Evolutionary conservation across 176 grass and related monocot species (phyloP).

Genomic region (Melocanna baccifera): DNA sequence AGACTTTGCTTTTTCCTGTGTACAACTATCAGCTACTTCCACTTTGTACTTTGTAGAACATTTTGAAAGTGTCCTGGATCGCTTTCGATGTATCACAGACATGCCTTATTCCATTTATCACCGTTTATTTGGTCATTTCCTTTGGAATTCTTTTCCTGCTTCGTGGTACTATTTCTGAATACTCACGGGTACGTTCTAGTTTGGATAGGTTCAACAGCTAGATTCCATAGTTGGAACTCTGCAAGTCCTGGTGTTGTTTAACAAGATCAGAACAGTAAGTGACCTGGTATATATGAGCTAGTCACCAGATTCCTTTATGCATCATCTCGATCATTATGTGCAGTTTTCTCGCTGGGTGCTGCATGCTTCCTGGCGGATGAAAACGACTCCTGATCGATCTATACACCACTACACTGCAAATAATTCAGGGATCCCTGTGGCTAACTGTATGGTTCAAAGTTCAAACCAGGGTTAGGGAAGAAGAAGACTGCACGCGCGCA

Average conservation of each 20-base stretch:
- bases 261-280: neutral
- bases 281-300: neutral
- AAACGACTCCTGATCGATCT: neutral
- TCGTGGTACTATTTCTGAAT: neutral
- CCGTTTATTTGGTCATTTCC: neutral
- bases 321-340: neutral
- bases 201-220: neutral
- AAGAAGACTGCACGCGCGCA: neutral
- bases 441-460: constrained; percentile 33
- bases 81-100: neutral
- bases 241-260: neutral
- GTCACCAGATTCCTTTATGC: neutral
- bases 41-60: neutral
- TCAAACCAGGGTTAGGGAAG: neutral
- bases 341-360: neutral
- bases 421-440: constrained; percentile 21
- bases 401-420: neutral
- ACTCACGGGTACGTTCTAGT: neutral
- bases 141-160: neutral
- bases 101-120: neutral
- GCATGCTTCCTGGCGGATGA: neutral
- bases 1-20: neutral
- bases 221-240: neutral
- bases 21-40: neutral
- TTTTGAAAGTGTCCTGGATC: neutral